Evolutionary conservation across 208 protist genomes (phyloP).

Genomic region (Histomonas meleagridis): DNA sequence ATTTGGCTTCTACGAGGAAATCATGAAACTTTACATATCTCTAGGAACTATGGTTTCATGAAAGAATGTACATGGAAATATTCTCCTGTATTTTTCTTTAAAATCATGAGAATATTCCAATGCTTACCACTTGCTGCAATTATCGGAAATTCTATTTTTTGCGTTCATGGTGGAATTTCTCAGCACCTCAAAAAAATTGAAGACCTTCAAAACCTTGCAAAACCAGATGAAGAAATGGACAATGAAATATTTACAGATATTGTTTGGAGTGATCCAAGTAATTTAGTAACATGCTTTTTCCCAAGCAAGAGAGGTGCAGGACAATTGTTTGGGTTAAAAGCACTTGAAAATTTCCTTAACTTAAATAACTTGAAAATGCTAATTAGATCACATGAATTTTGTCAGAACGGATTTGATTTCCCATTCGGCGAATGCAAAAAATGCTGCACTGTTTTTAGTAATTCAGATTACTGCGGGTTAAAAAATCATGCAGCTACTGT

Average conservation of each 20-base stretch:
- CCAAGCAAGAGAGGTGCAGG: not conserved
- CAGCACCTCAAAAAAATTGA: not conserved
- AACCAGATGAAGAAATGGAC: not conserved
- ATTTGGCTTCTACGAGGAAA: slow-evolving; percentile 48
- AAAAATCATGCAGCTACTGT: not conserved
- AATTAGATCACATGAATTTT: not conserved
- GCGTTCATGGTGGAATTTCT: not conserved
- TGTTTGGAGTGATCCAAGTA: slow-evolving; percentile 1
- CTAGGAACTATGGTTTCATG: slow-evolving; percentile 41
- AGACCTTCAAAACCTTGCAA: not conserved
- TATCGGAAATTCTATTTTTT: not conserved
- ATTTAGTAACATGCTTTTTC: not conserved
- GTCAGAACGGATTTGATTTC: not conserved
- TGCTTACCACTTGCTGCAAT: not conserved
- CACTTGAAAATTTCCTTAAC: not conserved
- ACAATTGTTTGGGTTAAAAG: not conserved
- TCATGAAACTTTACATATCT: slow-evolving; percentile 45
- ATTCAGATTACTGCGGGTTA: not conserved
- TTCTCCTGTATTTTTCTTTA: not conserved
- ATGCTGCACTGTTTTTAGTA: not conserved
- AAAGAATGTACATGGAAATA: slow-evolving; percentile 36
- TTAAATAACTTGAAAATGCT: not conserved
- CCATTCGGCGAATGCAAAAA: not conserved
- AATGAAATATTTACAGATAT: not conserved
- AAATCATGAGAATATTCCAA: not conserved